Percentiles rank a stretch among this genome's conserved stretches.
Conservation (phyloP, 768 basidiomycete genomes). For the Neoboletus brunneissimus region DNA sequence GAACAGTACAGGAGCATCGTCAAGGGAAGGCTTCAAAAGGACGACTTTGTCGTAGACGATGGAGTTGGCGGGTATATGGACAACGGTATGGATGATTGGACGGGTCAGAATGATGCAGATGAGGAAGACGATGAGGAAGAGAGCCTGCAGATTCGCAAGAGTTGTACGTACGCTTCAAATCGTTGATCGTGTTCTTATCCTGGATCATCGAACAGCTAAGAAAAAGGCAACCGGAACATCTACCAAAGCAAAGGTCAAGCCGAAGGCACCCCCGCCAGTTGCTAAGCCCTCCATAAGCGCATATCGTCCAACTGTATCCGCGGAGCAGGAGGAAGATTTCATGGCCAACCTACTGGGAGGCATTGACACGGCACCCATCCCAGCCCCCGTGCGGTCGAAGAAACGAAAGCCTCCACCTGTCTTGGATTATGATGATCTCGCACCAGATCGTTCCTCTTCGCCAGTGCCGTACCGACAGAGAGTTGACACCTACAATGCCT, state of each 20-base stretch:
- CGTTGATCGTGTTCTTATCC: not conserved
- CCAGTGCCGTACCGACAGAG: slow-evolving; percentile 38
- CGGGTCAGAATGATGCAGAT: slow-evolving; percentile 53
- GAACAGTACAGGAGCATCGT: slow-evolving; percentile 84
- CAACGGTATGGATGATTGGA: slow-evolving; percentile 96
- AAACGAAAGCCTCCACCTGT: slow-evolving; percentile 68
- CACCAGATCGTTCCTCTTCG: slow-evolving; percentile 36
- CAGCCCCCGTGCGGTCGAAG: slow-evolving; percentile 39
- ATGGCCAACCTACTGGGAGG: slow-evolving; percentile 78
- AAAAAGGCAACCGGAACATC: slow-evolving; percentile 20
- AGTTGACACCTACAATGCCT: slow-evolving; percentile 30
- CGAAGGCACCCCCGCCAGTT: slow-evolving; percentile 48
- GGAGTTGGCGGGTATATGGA: slow-evolving; percentile 89
- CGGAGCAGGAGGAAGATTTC: slow-evolving; percentile 83
- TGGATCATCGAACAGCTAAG: slow-evolving; percentile 25
- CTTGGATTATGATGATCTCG: slow-evolving; percentile 35
- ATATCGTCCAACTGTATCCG: slow-evolving; percentile 75
- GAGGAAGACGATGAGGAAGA: slow-evolving; percentile 51
- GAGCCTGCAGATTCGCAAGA: slow-evolving; percentile 36
- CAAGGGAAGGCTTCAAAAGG: slow-evolving; percentile 70
- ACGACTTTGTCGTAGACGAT: slow-evolving; percentile 97
- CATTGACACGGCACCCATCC: slow-evolving; percentile 53
- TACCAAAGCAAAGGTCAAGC: slow-evolving; percentile 38
- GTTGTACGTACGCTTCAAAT: slow-evolving; percentile 31
- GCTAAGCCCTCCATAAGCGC: slow-evolving; percentile 66